Base-by-base conservation (phyloP, 2,329 filamentous ascomycete species). In the Neofusicoccum umdonicola region DNA sequence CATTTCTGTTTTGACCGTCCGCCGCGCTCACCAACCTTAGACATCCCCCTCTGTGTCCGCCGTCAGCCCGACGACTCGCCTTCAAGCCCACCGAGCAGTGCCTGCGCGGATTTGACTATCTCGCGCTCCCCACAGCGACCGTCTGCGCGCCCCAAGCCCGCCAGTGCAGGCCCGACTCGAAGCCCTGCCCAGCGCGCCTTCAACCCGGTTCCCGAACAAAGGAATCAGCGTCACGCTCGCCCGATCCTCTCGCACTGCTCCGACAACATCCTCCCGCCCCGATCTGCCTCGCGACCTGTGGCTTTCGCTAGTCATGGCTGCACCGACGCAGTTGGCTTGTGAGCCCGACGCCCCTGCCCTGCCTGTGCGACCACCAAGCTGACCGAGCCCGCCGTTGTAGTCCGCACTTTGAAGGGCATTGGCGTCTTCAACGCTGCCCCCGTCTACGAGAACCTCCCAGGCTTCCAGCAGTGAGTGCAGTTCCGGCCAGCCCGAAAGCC, bases 341-440 rank as follows among this genome's bases (percentile, higher is more conserved):
- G 78, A 68, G 86, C 81, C 37, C 13, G 15, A 63, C 67, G 62
- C 42, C 61, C 19, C 27, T 56, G 58, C 17, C 65, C 41, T 34
- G 37, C 47, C 45, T 44, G 39, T 12, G 22, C 37, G 45, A 22
- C 35, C 22, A 35, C 35, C 4, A 12, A 63, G 45, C 63, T 63
- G 44, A 41, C 35, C 13, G 15, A 52, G 37, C 62, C 61, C 45
- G 50, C 66, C 60, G 56, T 51, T 48, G 37, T 70, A 89, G 87
- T 91, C 86, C 92, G 95, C 82, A 97, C 95, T 80, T 90, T 93
- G 81, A 98, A 97, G 88, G 90, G 89, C 79, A 93, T 99, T 83
- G 93, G 93, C 75, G 85, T 98, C 80, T 88, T 96, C 81, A 91
- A 98, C 83, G 92, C 93, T 74, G 91, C 89, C 71, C 95, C 95